phyloP scores from a whole-genome alignment of 2,329 filamentous ascomycete species.

The Tricladium varicosporioides region DNA sequence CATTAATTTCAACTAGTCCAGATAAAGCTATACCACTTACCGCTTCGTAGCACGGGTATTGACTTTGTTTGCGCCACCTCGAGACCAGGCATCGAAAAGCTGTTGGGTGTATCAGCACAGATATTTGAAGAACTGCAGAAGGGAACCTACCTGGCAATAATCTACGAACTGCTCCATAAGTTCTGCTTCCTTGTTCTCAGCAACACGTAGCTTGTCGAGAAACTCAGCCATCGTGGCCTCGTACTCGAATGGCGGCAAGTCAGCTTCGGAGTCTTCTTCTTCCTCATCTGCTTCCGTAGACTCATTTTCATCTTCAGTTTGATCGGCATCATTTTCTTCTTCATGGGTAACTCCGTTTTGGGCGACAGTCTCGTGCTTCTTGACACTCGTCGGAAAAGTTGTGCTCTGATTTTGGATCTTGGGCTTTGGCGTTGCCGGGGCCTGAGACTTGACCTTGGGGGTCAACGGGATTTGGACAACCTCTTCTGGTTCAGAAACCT shows the following conservation, averaged over 20 bases:
- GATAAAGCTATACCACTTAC: constrained; percentile 40
- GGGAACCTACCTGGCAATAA: too few species aligned
- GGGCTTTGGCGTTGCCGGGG: neutral
- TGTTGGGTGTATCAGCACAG: constrained; percentile 31
- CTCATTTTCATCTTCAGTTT: constrained; percentile 2
- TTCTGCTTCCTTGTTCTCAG: neutral
- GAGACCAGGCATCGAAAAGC: constrained; percentile 77
- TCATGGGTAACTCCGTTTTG: too few species aligned
- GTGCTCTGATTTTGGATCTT: neutral
- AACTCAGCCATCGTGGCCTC: neutral
- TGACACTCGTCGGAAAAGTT: neutral
- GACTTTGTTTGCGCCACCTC: constrained; percentile 69
- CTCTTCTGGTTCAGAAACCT: neutral
- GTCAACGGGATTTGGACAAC: neutral
- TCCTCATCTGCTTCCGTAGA: constrained; percentile 7
- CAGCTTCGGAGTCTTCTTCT: neutral
- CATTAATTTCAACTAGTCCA: constrained; percentile 11
- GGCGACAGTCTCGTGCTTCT: neutral
- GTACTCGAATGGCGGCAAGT: neutral
- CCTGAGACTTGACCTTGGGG: neutral
- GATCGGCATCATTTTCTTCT: neutral
- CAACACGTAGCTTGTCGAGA: neutral
- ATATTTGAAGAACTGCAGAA: too few species aligned
- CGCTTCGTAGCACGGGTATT: constrained; percentile 75
- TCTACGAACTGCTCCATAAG: neutral